Conservation (phyloP, 495 filamentous ascomycete genomes). For the Annulohypoxylon nitens region DNA sequence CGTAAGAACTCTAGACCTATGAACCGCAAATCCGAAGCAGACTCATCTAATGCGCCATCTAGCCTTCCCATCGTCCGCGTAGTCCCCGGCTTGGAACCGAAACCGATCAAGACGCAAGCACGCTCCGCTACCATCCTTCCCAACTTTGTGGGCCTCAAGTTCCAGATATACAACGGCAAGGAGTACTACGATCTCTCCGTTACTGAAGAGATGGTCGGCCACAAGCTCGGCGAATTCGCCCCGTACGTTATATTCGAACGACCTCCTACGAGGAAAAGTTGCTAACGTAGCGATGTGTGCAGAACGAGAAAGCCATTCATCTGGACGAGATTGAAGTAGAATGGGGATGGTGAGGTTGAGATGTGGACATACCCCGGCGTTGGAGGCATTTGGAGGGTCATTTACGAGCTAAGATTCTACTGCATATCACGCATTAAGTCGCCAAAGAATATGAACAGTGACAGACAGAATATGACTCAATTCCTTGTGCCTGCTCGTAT, state of each 20-base stretch:
- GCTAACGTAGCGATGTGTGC: constrained; percentile 5
- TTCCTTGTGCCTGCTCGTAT: background rate
- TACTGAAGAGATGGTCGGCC: constrained; percentile 98
- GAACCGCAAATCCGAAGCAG: background rate
- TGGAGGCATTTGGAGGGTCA: constrained; percentile 19
- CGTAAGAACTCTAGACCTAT: constrained; percentile 63
- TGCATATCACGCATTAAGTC: constrained; percentile 24
- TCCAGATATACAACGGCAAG: constrained; percentile 97
- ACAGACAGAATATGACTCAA: constrained; percentile 11
- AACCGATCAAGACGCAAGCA: constrained; percentile 88
- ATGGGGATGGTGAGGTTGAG: constrained; percentile 60
- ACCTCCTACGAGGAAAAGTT: background rate
- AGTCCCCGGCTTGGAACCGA: constrained; percentile 70
- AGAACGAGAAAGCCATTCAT: constrained; percentile 89
- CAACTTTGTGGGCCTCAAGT: constrained; percentile 93
- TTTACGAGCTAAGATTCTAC: background rate
- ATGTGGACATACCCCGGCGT: constrained; percentile 24
- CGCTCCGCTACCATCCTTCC: constrained; percentile 94
- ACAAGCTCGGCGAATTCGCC: constrained; percentile 96
- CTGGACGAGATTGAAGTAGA: constrained; percentile 77
- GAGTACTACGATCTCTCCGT: constrained; percentile 87
- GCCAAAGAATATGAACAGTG: background rate
- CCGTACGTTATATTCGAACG: constrained; percentile 68
- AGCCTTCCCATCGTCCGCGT: constrained; percentile 75
- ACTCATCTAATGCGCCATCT: constrained; percentile 13